Conservation (phyloP, 257 asterid genomes). For the Jacaranda copaia region DNA sequence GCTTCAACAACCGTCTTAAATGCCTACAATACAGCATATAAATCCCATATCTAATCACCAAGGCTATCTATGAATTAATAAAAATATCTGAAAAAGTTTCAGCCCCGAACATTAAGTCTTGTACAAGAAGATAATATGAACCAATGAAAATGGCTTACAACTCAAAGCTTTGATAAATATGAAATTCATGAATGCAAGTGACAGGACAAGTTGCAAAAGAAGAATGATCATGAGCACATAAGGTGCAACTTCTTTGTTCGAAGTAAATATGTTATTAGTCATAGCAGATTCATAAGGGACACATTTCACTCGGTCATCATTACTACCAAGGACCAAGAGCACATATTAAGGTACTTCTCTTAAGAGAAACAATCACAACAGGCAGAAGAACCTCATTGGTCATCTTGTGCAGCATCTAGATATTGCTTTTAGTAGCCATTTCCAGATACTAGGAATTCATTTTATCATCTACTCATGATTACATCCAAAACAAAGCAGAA, state of each 20-base stretch:
- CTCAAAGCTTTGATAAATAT: neutral
- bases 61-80: neutral
- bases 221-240: neutral
- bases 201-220: neutral
- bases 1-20: slow-evolving; percentile 96
- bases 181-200: neutral
- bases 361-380: too few species aligned
- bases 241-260: neutral
- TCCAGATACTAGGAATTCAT: neutral
- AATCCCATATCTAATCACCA: slow-evolving; percentile 84
- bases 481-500: neutral
- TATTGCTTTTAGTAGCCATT: neutral
- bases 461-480: neutral
- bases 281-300: neutral
- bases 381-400: too few species aligned
- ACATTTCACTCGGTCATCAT: neutral
- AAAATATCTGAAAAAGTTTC: neutral
- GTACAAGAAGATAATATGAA: neutral
- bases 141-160: neutral
- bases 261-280: neutral
- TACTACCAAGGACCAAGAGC: neutral
- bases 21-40: slow-evolving; percentile 83
- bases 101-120: too few species aligned
- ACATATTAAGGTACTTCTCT: too few species aligned
- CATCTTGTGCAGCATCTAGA: neutral